These are phyloP conservation scores for Xylariaceae sp. DNA, from an alignment of 2,329 filamentous ascomycete genomes.

Conservation along the genomic window DNA sequence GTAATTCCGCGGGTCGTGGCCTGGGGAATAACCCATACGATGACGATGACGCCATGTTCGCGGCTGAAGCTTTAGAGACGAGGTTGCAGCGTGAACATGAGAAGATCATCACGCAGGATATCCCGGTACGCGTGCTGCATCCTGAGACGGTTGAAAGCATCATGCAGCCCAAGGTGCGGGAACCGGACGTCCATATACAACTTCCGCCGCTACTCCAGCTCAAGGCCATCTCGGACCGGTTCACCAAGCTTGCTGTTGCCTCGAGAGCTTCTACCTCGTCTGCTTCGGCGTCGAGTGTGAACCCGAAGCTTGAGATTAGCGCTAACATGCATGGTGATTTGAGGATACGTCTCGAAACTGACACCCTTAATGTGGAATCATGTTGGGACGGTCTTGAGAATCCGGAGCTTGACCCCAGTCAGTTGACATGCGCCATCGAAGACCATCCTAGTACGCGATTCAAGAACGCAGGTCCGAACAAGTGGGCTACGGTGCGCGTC, in stretches of 20 bases:
- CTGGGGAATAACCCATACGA: conserved; percentile 34
- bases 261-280: conserved; percentile 22
- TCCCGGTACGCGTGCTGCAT: conserved; percentile 87
- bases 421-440: conserved; percentile 65
- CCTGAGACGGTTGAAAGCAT: conserved; percentile 83
- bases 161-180: conserved; percentile 83
- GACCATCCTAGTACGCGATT: conserved; percentile 80
- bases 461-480: conserved; percentile 68
- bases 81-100: conserved; percentile 67
- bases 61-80: conserved; percentile 49
- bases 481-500: conserved; percentile 84
- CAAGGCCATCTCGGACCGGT: conserved; percentile 90
- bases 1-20: conserved; percentile 22
- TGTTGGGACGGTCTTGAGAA: conserved; percentile 83
- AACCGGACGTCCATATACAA: conserved; percentile 90
- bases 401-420: conserved; percentile 75
- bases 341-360: conserved; percentile 72
- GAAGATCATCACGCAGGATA: conserved; percentile 89
- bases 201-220: conserved; percentile 82
- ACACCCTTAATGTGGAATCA: conserved; percentile 78
- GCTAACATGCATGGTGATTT: conserved; percentile 94
- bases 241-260: conserved; percentile 74
- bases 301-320: conserved; percentile 72
- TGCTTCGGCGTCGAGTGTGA: conserved; percentile 31
- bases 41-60: conserved; percentile 43